A percentile compares a stretch with the other conserved stretches of the same genome.
phyloP scores from a whole-genome alignment of 2,329 filamentous ascomycete genomes.

The Tolypocladium inflatum region DNA sequence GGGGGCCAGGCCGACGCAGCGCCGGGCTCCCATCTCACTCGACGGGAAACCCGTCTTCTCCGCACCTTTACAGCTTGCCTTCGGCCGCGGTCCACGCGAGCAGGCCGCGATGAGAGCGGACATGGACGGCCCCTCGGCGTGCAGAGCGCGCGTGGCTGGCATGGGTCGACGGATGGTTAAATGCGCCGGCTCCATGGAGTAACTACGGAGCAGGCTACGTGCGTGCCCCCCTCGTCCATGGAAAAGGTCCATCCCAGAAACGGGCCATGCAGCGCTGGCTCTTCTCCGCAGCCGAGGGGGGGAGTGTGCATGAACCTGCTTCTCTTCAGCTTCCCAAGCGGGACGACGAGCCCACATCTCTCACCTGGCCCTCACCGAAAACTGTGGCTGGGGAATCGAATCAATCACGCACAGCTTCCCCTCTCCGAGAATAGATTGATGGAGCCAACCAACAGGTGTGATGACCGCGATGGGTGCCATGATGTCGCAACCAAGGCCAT shows the following conservation, averaged over 20 bases:
- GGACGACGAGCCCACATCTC: not conserved
- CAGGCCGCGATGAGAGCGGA: too few relatives aligned
- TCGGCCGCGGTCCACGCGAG: not conserved
- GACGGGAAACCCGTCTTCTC: not conserved
- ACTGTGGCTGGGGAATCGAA: not conserved
- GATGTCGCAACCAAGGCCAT: not conserved
- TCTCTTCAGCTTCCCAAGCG: not conserved
- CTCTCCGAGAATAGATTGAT: not conserved
- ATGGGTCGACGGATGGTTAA: not conserved
- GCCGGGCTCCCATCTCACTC: not conserved
- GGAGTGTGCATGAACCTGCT: conserved; percentile 1
- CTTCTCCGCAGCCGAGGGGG: not conserved
- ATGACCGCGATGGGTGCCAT: not conserved
- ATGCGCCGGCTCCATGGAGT: too few relatives aligned
- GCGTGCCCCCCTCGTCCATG: not conserved
- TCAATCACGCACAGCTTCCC: not conserved
- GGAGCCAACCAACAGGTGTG: not conserved
- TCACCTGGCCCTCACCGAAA: not conserved
- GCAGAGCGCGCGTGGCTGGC: not conserved
- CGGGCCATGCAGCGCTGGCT: not conserved
- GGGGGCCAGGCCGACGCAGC: not conserved
- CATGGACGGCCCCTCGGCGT: not conserved
- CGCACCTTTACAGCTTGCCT: not conserved
- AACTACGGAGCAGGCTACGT: too few relatives aligned
- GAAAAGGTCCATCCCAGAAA: not conserved